Base-by-base conservation (phyloP, 208 protist genomes). In the Angomonas deanei region DNA sequence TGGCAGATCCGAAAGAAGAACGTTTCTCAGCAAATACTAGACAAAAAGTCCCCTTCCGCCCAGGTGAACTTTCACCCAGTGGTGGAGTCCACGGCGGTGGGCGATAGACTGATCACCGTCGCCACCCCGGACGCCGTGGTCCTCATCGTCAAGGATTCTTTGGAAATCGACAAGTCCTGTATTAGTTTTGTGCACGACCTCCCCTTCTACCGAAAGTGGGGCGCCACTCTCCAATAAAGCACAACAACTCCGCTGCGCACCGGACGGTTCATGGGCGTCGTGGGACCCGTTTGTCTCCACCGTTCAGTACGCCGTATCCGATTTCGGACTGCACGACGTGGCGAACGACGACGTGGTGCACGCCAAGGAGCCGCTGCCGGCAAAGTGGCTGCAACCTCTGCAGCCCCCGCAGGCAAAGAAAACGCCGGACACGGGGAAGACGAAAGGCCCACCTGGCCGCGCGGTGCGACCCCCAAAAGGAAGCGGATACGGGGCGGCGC, bases 401-500 rank as follows among this genome's bases (percentile, higher is more conserved):
- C n/a, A 1, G 23, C 38, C 72, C 19, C 8, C 47, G 34, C 3
- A 27, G 13, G 34, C 27, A 11, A 26, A 8, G 31, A 17, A 17
- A 34, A 8, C 48, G 87, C 78, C 55, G 72, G 80, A 21, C 84
- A 89, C 69, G 47, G 33, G 19, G 63, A 76, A 15, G 78, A 70
- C 5, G 82, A 78, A 38, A 86, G 82, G 86, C 83, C 75, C 10
- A 74, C 85, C 39, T 77, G 81, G 64, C 80, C 10, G 19, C 23
- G 15, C 10, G 38, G 11, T 5, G 38, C 42, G 38, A 30, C 32
- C 1, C 50, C 52, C 19, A 32, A 34, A 13, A 55, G 47, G 39
- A 26, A 90, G 82, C 59, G 76, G 80, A 19, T 89, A 93, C 72
- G 38, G 30, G 21, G 66, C 76, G n/a, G 80, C 73, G 13, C 86